Conservation (phyloP, 805 yeast genomes). For the Metschnikowia baotianmanensis region DNA sequence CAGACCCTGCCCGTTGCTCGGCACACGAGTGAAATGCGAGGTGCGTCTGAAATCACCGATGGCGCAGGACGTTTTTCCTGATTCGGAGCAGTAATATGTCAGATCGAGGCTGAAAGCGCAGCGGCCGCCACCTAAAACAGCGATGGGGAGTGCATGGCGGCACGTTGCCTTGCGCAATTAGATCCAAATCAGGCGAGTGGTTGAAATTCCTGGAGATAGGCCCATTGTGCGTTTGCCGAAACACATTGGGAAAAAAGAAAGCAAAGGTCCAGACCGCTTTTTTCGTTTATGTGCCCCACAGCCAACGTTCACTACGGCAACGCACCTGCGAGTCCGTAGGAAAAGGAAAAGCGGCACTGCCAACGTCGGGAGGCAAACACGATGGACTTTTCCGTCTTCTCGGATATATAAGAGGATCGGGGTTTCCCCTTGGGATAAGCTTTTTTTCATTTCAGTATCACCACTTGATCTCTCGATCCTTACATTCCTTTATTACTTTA, state of each 20-base stretch:
- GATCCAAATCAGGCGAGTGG: too few species aligned
- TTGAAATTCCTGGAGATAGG: too few species aligned
- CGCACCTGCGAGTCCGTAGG: too few species aligned
- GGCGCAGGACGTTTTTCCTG: neutral
- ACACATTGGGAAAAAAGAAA: neutral
- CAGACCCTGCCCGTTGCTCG: neutral
- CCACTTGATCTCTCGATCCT: neutral
- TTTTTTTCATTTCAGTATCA: neutral
- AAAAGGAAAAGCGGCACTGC: too few species aligned
- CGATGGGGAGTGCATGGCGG: neutral
- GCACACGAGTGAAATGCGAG: neutral
- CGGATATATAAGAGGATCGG: slow-evolving; percentile 3
- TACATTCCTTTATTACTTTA: neutral
- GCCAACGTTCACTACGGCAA: too few species aligned
- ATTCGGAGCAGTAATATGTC: slow-evolving; percentile 4
- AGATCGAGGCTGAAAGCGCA: neutral
- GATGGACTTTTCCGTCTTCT: neutral
- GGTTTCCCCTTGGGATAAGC: neutral
- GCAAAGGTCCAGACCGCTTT: slow-evolving; percentile 4
- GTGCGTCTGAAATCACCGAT: neutral
- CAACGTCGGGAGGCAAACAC: too few species aligned
- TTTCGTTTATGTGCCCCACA: neutral
- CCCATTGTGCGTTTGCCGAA: too few species aligned
- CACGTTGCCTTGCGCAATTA: neutral
- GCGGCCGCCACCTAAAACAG: neutral